Evolutionary conservation across 139 green algal species (phyloP), one percentile per base, ranked within the genome.

Genomic region (Auxenochlorella pyrenoidosa): DNA sequence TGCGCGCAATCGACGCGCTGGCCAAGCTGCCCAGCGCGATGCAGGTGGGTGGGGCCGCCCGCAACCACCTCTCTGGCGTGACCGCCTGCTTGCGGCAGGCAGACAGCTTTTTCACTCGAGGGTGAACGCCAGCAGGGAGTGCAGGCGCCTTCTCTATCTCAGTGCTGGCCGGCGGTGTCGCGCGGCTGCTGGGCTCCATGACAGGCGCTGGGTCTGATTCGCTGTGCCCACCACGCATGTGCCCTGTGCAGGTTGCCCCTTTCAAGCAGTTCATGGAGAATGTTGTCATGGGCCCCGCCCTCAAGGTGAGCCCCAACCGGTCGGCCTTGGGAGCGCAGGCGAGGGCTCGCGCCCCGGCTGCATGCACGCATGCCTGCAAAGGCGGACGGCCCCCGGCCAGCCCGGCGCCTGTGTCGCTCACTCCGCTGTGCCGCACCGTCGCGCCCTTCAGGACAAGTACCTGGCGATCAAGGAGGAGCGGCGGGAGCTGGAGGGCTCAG

Each of bases 1-100:
- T 99, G 77, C 91, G 96, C 16, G 94, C 93, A 6, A 90, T 99
- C 12, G 92, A 97, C 34, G 92, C 95, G 5, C 79, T 99, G 73
- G 91, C 89, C 30, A 88, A 86, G 54, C 92, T 99, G 41, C 92
- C 91, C 6, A 91, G 90, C 36, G 83, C 87, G 30, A 34, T 12
- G n/a, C 34, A 68, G 65, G 51, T 34, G 19, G 32, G 66, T 6
- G 22, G 38, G 70, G 70, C 34, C 21, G 70, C n/a, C n/a, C n/a
- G 68, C n/a, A n/a, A n/a, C n/a, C n/a, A n/a, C n/a, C n/a, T n/a
- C n/a, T n/a, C n/a, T n/a, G n/a, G n/a, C n/a, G n/a, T n/a, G n/a
- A n/a, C n/a, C n/a, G n/a, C n/a, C n/a, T n/a, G n/a, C 63, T 34
- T 34, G 47, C 47, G 47, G 47, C 47, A 54, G 47, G 8, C 54